Evolutionary conservation across 768 basidiomycete genomes (phyloP).

Genomic region (Agaricus sinodeliciosus): DNA sequence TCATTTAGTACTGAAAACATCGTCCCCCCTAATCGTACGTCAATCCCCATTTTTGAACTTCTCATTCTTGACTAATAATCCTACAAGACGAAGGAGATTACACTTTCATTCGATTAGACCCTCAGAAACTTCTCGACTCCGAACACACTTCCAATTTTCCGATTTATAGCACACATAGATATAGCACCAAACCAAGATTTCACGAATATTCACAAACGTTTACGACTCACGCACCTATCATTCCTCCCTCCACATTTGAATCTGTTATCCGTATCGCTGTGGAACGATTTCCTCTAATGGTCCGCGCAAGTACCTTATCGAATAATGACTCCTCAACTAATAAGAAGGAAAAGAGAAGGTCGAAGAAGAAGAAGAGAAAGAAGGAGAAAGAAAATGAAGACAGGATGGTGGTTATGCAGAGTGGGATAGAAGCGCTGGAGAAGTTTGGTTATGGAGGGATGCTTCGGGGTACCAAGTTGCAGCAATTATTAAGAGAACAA

Average conservation of each 20-base stretch:
- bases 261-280: neutral
- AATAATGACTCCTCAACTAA: too few species aligned
- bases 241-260: slow-evolving; percentile 1
- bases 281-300: neutral
- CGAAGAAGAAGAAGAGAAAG: neutral
- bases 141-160: neutral
- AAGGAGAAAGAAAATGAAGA: neutral
- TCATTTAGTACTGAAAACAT: neutral
- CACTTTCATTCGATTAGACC: neutral
- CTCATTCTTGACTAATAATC: neutral
- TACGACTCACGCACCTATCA: neutral
- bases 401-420: neutral
- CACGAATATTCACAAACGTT: neutral
- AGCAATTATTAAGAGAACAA: neutral
- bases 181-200: neutral
- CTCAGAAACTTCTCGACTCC: neutral
- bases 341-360: neutral
- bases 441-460: neutral
- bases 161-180: neutral
- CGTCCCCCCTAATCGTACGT: slow-evolving; percentile 2
- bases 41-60: neutral
- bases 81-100: neutral
- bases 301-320: neutral
- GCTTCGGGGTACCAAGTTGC: neutral
- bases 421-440: neutral